phyloP scores from a whole-genome alignment of 1,139 yeast genomes.

The Candida neerlandica region DNA sequence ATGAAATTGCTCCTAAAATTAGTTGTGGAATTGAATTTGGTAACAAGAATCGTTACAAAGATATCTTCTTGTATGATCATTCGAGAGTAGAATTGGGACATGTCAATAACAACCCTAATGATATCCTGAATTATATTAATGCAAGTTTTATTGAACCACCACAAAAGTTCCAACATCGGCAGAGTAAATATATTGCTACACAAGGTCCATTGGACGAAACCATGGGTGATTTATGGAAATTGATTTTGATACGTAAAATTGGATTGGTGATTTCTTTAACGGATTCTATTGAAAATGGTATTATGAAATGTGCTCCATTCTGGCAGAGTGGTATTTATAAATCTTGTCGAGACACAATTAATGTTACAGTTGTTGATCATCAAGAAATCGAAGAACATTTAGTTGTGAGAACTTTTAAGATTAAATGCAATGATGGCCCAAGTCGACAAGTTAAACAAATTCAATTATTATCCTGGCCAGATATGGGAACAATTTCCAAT shows the following conservation, averaged over 20 bases:
- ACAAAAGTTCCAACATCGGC: constrained; percentile 4
- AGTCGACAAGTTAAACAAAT: constrained; percentile 41
- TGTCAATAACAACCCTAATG: constrained; percentile 22
- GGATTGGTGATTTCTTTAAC: constrained; percentile 52
- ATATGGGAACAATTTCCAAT: constrained; percentile 46
- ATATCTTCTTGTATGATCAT: constrained; percentile 52
- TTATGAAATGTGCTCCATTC: constrained; percentile 56
- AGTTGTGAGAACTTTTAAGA: constrained; percentile 38
- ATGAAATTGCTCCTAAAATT: constrained; percentile 26
- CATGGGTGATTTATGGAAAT: constrained; percentile 80
- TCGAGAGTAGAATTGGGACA: constrained; percentile 59
- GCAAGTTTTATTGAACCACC: constrained; percentile 54
- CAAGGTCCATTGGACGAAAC: constrained; percentile 85
- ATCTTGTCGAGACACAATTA: constrained; percentile 37
- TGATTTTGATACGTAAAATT: constrained; percentile 49
- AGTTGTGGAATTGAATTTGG: constrained; percentile 73
- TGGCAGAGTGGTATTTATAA: constrained; percentile 52
- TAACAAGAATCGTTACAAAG: constrained; percentile 52
- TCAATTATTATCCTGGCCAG: constrained; percentile 57
- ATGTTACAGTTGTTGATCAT: constrained; percentile 29
- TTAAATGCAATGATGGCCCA: constrained; percentile 23
- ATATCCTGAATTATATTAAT: constrained; percentile 48
- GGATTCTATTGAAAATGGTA: constrained; percentile 54
- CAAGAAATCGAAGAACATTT: constrained; percentile 22
- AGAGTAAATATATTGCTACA: constrained; percentile 67